Base-by-base conservation (phyloP, 2,329 filamentous ascomycete genomes). In the Mollisia scopiformis region DNA sequence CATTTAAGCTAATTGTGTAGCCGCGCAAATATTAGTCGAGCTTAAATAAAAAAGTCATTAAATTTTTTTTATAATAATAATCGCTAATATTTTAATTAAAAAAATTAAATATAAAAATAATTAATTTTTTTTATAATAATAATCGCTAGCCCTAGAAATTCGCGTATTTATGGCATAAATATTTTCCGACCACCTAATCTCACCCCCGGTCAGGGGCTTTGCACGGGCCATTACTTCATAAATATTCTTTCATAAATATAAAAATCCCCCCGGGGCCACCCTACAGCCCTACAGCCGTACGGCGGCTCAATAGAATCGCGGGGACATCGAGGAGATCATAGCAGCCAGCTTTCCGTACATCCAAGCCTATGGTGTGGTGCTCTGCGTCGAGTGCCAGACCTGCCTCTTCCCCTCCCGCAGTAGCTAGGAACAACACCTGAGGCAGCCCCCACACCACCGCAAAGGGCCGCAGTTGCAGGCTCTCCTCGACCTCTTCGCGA, bases 91-190 rank as follows among this genome's bases (percentile, higher is more conserved):
- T n/a, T n/a, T n/a, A n/a, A n/a, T n/a, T n/a, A n/a, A n/a, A n/a
- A n/a, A n/a, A n/a, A n/a, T n/a, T n/a, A n/a, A n/a, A n/a, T n/a
- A n/a, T n/a, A n/a, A n/a, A n/a, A n/a, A n/a, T n/a, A n/a, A n/a
- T n/a, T n/a, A n/a, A n/a, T n/a, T n/a, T n/a, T n/a, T n/a, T n/a
- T n/a, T n/a, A n/a, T n/a, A n/a, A n/a, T n/a, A n/a, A n/a, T n/a
- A n/a, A n/a, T n/a, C n/a, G n/a, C n/a, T n/a, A n/a, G n/a, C n/a
- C n/a, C n/a, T n/a, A n/a, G n/a, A n/a, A n/a, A n/a, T n/a, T n/a
- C n/a, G n/a, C 21, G 21, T 43, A 43, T 43, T 33, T 33, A 33
- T 73, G 46, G 5, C 19, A 49, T 25, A 49, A 49, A 49, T 49
- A 49, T 49, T 49, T 49, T 49, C 27, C 43, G 13, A 25, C 19